Conservation (phyloP, 2,329 filamentous ascomycete genomes). For the Fusarium sp. region DNA sequence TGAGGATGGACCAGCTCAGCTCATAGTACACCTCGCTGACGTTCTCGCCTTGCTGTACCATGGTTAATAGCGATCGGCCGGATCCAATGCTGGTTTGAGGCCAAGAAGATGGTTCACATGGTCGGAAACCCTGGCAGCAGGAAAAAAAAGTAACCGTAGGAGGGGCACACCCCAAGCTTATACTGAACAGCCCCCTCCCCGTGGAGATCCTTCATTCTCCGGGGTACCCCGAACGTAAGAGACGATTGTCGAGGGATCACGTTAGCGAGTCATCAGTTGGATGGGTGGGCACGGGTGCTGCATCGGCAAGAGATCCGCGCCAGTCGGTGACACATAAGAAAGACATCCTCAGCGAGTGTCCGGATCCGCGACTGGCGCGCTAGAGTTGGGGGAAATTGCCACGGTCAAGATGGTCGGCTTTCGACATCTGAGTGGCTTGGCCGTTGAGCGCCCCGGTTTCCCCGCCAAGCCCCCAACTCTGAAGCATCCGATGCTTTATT, state of each 20-base stretch:
- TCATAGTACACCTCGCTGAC: slow-evolving; percentile 51
- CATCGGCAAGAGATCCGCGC: neutral
- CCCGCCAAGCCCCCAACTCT: neutral
- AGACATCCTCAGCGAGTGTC: neutral
- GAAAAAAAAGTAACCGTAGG: neutral
- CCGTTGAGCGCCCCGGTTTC: neutral
- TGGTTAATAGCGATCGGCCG: slow-evolving; percentile 6
- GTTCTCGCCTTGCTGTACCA: slow-evolving; percentile 8
- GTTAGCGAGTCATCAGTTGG: neutral
- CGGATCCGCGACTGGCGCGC: slow-evolving; percentile 1
- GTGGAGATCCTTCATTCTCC: neutral
- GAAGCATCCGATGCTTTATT: slow-evolving; percentile 3
- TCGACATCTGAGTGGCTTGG: slow-evolving; percentile 1
- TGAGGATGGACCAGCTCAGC: slow-evolving; percentile 59
- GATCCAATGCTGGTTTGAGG: neutral
- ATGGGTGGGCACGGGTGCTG: neutral
- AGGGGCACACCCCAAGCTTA: slow-evolving; percentile 4
- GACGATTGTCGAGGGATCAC: neutral
- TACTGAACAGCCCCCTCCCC: neutral
- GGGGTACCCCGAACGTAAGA: slow-evolving; percentile 8
- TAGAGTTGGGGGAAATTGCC: slow-evolving; percentile 4
- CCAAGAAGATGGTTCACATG: neutral
- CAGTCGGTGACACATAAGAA: neutral
- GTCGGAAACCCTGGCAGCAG: neutral
- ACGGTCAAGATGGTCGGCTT: neutral